Evolutionary conservation across 208 protist genomes (phyloP), one percentile per base, ranked within the genome.

Genomic region (Histomonas meleagridis): DNA sequence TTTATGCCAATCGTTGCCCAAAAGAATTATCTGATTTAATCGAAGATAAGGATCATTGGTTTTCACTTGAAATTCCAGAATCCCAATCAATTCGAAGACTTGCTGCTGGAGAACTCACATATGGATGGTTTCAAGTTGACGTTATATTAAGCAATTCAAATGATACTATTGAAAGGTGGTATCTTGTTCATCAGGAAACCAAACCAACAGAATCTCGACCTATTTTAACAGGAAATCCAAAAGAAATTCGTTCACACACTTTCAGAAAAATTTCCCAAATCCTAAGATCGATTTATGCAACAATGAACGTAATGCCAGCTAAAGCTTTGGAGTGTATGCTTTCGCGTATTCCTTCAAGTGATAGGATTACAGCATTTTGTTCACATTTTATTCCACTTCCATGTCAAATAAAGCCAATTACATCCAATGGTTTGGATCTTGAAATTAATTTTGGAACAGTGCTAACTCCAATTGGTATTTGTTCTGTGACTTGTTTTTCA

Each of bases 101-200:
- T 38, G 46, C 38, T 51, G 51, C 76, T 21, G 26, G 40, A 38
- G 46, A 43, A 5, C 51, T 23, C 9, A 86, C 55, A 38, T 46
- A 86, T 86, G 76, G 76, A 48, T 86, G 43, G 10, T 32, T 86
- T 38, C 43, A 86, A 38, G 46, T 86, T 55, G 76, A 86, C 55
- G 46, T 86, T 38, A 86, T 55, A 1, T 38, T 86, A 18, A 16
- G 9, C 14, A 43, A 86, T 40, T 18, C 32, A 12, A 46, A 86
- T 14, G n/a, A 55, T 38, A 4, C 55, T 51, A 16, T 55, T 26
- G 76, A 86, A 55, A 18, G 76, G 38, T 86, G 76, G 76, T n/a
- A 57, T 86, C 18, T 86, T 16, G 76, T 51, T 3, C 76, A 86
- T 38, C 5, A 48, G 26, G 46, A 12, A 38, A 16, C 40, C 9